Evolutionary conservation across 371 early-diverging fungal genomes (phyloP).

Genomic region (Rhizomucor miehei): DNA sequence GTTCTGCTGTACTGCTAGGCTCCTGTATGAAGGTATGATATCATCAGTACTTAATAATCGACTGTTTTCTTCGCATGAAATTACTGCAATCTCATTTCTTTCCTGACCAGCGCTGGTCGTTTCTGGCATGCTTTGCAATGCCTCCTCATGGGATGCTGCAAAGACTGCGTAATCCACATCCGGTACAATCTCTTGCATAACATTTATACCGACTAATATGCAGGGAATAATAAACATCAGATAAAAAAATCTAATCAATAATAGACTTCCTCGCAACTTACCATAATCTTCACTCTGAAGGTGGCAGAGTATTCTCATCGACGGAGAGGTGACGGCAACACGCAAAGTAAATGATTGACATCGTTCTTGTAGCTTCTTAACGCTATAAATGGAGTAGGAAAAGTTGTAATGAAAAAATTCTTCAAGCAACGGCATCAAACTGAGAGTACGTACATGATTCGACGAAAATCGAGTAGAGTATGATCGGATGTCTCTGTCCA

Average conservation of each 20-base stretch:
- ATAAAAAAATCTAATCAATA: too few species aligned
- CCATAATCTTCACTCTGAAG: conserved; percentile 43
- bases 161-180: neutral
- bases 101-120: too few species aligned
- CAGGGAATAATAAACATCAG: neutral
- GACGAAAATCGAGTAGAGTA: conserved; percentile 34
- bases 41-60: too few species aligned
- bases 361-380: conserved; percentile 21
- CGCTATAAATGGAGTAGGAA: conserved; percentile 15
- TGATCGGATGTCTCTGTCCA: conserved; percentile 27
- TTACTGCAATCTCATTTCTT: too few species aligned
- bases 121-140: too few species aligned
- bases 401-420: too few species aligned
- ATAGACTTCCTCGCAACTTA: conserved; percentile 11
- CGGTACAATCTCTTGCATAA: neutral
- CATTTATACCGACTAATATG: conserved; percentile 1
- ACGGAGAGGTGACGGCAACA: conserved; percentile 7
- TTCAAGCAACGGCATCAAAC: neutral
- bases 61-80: too few species aligned
- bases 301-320: conserved; percentile 15
- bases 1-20: neutral
- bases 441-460: conserved; percentile 28
- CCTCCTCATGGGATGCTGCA: too few species aligned
- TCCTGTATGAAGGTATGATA: too few species aligned
- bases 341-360: conserved; percentile 16